Evolutionary conservation across 2,329 filamentous ascomycete genomes (phyloP), one percentile per base, ranked within the genome.

Genomic region (Penicillium sp.): DNA sequence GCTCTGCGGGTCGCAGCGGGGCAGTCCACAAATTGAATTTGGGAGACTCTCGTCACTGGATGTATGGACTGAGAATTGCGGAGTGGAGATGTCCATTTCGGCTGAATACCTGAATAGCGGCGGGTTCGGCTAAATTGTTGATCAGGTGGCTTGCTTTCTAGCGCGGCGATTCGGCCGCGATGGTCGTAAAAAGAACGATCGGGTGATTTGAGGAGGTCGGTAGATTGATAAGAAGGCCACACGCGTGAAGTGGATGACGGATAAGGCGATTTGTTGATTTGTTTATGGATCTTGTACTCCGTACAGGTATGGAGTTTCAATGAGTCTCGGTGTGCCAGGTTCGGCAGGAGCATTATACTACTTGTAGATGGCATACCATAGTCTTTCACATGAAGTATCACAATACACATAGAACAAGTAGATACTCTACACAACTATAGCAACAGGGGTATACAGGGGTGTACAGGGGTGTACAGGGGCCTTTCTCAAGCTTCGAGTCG

Each of bases 101-200:
- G 62, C 41, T 66, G 54, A 66, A 61, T 61, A 35, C 25, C 15
- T 20, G 12, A 20, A 20, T 61, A 34, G 31, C 12, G 25, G n/a
- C 43, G 37, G n/a, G 60, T 59, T 58, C 57, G 65, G 65, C 62
- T 66, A 64, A 66, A 64, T 22, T 20, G 39, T 28, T 5, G 15
- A 17, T 22, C 41, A 15, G 38, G 49, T n/a, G 12, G 49, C 14
- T 15, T 51, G 20, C 28, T 20, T 17, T 12, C 22, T 51, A 17
- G 49, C 34, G 49, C 12, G 34, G 11, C n/a, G 22, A 7, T 45
- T 17, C 7, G 42, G 42, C 28, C 8, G 10, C 7, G 28, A 31
- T 31, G 28, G 28, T 31, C 28, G 6, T 4, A 31, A 31, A 31
- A 31, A 31, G 28, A 31, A 8, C 6, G 1, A 31, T 31, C 28